A percentile compares a stretch with the other conserved stretches of the same genome.
These are phyloP conservation scores for Mycena galericulata DNA, from an alignment of 768 basidiomycete genomes.

Conservation along the genomic window DNA sequence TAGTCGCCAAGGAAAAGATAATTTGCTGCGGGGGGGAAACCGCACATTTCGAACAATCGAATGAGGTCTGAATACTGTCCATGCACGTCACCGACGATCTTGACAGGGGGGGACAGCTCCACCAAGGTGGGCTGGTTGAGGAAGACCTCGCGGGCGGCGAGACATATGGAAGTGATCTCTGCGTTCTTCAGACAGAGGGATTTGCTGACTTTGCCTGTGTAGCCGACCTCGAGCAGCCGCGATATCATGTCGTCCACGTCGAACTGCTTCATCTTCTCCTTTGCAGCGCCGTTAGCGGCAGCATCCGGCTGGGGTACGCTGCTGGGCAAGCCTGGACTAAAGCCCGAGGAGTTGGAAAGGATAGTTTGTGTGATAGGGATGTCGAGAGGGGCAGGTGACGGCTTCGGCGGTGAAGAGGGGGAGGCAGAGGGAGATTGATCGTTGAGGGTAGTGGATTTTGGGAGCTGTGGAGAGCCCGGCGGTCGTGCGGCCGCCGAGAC, in stretches of 20 bases:
- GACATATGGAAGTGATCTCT: conserved; percentile 94
- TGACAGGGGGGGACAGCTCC: conserved; percentile 97
- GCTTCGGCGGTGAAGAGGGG: conserved; percentile 54
- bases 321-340: conserved; percentile 65
- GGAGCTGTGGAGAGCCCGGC: conserved; percentile 54
- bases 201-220: conserved; percentile 98
- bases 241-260: conserved; percentile 99
- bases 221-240: conserved; percentile 94
- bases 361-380: conserved; percentile 89
- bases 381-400: conserved; percentile 70
- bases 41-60: conserved; percentile 99
- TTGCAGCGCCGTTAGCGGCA: conserved; percentile 57
- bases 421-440: conserved; percentile 53
- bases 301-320: conserved; percentile 56
- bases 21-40: conserved; percentile 96
- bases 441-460: conserved; percentile 41
- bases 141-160: conserved; percentile 96
- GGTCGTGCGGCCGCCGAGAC: conserved; percentile 40
- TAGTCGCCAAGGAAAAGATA: conserved; percentile 99
- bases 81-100: conserved; percentile 99
- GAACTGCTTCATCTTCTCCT: conserved; percentile 75
- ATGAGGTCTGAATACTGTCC: conserved; percentile 99
- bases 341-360: conserved; percentile 73
- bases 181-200: conserved; percentile 94
- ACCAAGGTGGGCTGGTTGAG: conserved; percentile 96